Evolutionary conservation across 306 rosid genomes (phyloP).

Genomic region (Begonia peltatifolia): DNA sequence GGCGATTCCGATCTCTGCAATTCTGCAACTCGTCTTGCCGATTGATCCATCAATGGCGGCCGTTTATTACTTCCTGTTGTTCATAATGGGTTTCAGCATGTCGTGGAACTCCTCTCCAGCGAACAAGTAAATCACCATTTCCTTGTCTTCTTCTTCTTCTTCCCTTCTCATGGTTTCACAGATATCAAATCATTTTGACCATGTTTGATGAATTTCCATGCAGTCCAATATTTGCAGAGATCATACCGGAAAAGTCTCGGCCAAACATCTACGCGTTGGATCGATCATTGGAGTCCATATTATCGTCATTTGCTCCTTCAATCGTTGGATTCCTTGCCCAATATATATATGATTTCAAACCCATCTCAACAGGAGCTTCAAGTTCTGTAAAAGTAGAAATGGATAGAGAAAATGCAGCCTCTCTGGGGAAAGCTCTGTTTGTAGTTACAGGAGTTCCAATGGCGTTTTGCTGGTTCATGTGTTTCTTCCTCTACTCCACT

Average conservation of each 20-base stretch:
- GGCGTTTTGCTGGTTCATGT: conserved; percentile 45
- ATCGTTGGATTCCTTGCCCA: conserved; percentile 70
- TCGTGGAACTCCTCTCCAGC: not conserved
- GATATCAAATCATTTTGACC: not conserved
- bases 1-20: not conserved
- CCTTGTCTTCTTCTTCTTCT: too few relatives aligned
- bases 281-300: conserved; percentile 48
- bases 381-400: conserved; percentile 32
- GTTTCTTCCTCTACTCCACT: conserved; percentile 58
- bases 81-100: not conserved
- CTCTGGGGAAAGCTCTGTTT: conserved; percentile 68
- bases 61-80: not conserved
- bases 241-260: conserved; percentile 74
- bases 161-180: too few relatives aligned
- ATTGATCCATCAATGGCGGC: not conserved
- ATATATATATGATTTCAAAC: conserved; percentile 52
- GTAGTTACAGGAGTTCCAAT: conserved; percentile 57
- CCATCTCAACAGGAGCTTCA: conserved; percentile 45
- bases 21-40: not conserved
- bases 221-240: conserved; percentile 98
- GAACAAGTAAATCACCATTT: not conserved
- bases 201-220: not conserved
- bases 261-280: conserved; percentile 73
- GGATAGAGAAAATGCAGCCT: conserved; percentile 66
- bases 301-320: conserved; percentile 78